Percentiles rank a stretch among this genome's conserved stretches.
Conservation (phyloP, 257 asterid species). For the Petrea volubilis region DNA sequence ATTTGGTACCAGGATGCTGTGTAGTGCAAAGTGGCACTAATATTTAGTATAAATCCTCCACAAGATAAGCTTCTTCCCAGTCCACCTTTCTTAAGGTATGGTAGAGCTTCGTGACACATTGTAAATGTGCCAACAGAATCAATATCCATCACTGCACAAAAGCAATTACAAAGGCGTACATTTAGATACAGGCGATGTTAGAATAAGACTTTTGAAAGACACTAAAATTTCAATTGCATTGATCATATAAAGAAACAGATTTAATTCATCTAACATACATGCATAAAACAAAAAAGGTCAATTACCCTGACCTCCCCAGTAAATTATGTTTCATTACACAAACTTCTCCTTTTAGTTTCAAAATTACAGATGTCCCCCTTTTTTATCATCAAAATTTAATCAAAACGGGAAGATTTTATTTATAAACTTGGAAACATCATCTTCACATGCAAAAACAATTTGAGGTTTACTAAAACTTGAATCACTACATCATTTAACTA, state of each 20-base stretch:
- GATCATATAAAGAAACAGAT: background rate
- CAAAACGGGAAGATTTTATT: no score
- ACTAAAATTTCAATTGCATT: background rate
- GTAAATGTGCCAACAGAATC: slow-evolving; percentile 85
- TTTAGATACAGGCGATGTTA: background rate
- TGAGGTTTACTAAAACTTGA: no score
- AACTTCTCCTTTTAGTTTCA: no score
- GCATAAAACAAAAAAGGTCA: no score
- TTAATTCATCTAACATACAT: no score
- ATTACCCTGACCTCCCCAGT: no score
- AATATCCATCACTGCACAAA: slow-evolving; percentile 64
- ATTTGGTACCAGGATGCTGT: slow-evolving; percentile 86
- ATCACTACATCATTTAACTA: no score
- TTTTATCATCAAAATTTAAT: no score
- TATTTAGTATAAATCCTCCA: slow-evolving; percentile 69
- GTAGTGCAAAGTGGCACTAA: slow-evolving; percentile 81
- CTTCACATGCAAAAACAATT: no score
- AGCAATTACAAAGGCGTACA: background rate
- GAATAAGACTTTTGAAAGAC: background rate
- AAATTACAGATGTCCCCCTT: no score
- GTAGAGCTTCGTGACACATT: slow-evolving; percentile 71
- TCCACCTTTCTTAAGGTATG: slow-evolving; percentile 65
- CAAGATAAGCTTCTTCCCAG: slow-evolving; percentile 46
- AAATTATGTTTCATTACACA: no score
- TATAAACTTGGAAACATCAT: no score